Evolutionary conservation across 306 rosid species (phyloP).

Genomic region (Hylodesmum podocarpum): DNA sequence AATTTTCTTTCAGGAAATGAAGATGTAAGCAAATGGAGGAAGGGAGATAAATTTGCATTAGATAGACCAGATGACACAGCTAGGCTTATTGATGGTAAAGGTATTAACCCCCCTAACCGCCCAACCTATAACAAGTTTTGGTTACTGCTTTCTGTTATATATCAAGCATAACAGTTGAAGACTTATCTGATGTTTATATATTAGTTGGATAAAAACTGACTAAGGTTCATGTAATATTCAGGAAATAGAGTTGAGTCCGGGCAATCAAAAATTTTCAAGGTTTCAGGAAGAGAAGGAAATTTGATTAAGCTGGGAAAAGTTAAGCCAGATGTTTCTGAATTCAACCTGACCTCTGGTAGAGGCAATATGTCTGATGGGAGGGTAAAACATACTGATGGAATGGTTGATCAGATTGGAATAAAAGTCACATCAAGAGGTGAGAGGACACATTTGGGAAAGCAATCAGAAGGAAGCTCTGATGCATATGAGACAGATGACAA

Average conservation of each 20-base stretch:
- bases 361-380: conserved; percentile 54
- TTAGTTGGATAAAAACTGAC: not conserved
- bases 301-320: conserved; percentile 72
- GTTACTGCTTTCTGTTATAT: conserved; percentile 12
- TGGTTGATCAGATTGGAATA: conserved; percentile 33
- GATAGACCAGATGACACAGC: conserved; percentile 48
- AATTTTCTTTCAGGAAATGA: conserved; percentile 51
- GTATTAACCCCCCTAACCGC: conserved; percentile 4
- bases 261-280: conserved; percentile 58
- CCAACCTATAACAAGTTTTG: not conserved
- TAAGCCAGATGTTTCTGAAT: conserved; percentile 55
- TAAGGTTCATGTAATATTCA: conserved; percentile 35
- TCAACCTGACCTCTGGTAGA: conserved; percentile 41
- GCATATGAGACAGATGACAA: conserved; percentile 48
- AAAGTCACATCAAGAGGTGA: conserved; percentile 48
- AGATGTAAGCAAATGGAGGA: conserved; percentile 39
- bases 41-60: conserved; percentile 44
- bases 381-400: conserved; percentile 52
- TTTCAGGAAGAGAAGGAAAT: conserved; percentile 68
- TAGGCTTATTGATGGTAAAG: conserved; percentile 51
- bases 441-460: conserved; percentile 50
- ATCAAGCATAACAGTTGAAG: not conserved
- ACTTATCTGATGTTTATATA: not conserved
- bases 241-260: conserved; percentile 54
- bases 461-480: conserved; percentile 58